Base-by-base conservation (phyloP, 805 yeast species). In the Danielozyma ontarioensis region DNA sequence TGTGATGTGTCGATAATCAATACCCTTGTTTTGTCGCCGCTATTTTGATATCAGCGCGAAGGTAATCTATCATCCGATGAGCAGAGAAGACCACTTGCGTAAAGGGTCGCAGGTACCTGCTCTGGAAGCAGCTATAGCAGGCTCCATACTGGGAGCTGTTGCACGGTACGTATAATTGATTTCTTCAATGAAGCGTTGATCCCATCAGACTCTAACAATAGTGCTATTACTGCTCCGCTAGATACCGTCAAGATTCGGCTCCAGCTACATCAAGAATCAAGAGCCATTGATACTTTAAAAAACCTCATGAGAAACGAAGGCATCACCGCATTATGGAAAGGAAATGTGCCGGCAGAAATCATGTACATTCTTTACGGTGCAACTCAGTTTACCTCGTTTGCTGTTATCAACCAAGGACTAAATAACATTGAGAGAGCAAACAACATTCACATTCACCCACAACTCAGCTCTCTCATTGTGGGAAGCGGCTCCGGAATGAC, bases 281-380 rank as follows among this genome's bases (percentile, higher is more conserved):
- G 24, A 3, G 50, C 66, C 3, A 21, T 46, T 3, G 35, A 53
- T 13, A 64, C 80, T 0, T 53, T 76, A 29, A 41, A 39, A 11
- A 54, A 63, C 1, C 70, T 87, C 2, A 41, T 71, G 1, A 51
- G 55, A 13, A 67, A 75, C 22, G 97, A 90, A 55, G 95, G 95
- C 1, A 27, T 80, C 0, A 39, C 56, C 11, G 90, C 87, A 0
- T 65, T 90, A n/a, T 93, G 97, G 97, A 89, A 88, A 54, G 98
- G 98, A 0, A 93, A 93, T 52, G 70, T 86, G 0, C 95, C 98
- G 0, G 98, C 97, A 0, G 87, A 87, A 42, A 55, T 78, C 25
- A 74, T 93, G 78, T 93, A 93, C 50, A 63, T 90, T 11, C 44
- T 83, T 8, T 93, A 90, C 48, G 96, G 97, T 10, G 85, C 85